Base-by-base conservation (phyloP, 2,329 filamentous ascomycete genomes). In the Fusarium anthophilum region DNA sequence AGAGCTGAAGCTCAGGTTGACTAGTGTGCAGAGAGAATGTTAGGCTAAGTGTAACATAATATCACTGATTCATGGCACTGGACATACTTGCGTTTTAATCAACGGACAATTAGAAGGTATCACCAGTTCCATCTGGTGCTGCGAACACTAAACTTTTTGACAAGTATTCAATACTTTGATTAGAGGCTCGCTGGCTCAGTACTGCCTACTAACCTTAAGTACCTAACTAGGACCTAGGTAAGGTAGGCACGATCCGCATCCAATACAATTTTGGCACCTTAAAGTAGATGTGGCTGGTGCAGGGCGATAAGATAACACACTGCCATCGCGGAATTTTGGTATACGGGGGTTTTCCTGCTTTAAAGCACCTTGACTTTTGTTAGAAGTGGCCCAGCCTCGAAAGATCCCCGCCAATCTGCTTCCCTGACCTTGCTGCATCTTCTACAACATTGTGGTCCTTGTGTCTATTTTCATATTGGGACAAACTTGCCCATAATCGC, bases 261-360 rank as follows among this genome's bases (percentile, higher is more conserved):
- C 22, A 50, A 50, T 28, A 28, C 18, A 30, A 30, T 56, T 35
- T 64, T 50, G 35, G 47, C 47, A 45, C n/a, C 30, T 15, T 20
- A 20, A 35, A 48, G n/a, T 24, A 26, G 28, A 41, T 50, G 51
- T 65, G 44, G 41, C 67, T 59, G 26, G 56, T 47, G 41, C 26
- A 8, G 18, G n/a, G 53, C 53, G 77, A 79, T 79, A 78, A 79
- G 78, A 79, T 79, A 79, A 76, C 62, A 38, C 58, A 66, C 54
- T 48, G 35, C 32, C 50, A 20, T 13, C 26, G 18, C 30, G 61
- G 66, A 77, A 76, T 74, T 77, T 72, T 72, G 57, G 67, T 64
- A 50, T 50, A 48, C 47, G 47, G 41, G 35, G 48, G 63, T 51
- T 66, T 57, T 53, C 48, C 57, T 48, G 54, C 38, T 32, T 51